These are phyloP conservation scores for Niebla homalea DNA, from an alignment of 495 filamentous ascomycete genomes.

Conservation along the genomic window DNA sequence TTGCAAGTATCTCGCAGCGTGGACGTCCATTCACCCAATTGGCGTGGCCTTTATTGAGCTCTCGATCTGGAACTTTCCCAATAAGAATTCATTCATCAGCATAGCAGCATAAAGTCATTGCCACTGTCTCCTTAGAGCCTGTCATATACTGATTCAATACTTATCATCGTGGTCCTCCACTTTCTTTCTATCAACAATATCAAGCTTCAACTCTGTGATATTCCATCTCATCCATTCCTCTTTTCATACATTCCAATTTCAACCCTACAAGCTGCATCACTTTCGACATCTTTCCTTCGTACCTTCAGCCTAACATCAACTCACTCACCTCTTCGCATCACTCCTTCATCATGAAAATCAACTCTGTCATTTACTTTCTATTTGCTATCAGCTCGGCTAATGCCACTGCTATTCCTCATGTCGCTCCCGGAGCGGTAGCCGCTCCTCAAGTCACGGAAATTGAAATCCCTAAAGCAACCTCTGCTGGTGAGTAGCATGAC, in stretches of 20 bases:
- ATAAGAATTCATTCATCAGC: too few species aligned
- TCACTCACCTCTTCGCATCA: constrained; percentile 1
- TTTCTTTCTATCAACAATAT: not conserved
- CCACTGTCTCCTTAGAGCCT: too few species aligned
- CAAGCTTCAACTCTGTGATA: not conserved
- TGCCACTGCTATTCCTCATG: constrained; percentile 16
- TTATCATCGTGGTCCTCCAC: not conserved
- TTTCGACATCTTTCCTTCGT: not conserved
- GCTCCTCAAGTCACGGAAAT: too few species aligned
- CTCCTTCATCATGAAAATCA: constrained; percentile 33
- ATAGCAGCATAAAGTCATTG: too few species aligned
- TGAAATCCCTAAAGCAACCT: too few species aligned
- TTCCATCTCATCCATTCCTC: not conserved
- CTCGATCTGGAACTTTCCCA: too few species aligned
- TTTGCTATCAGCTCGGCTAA: constrained; percentile 27
- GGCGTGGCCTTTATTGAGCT: too few species aligned
- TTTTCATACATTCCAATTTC: not conserved
- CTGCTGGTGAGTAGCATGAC: too few species aligned
- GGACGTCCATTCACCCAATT: too few species aligned
- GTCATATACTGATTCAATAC: too few species aligned
- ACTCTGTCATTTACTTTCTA: constrained; percentile 24
- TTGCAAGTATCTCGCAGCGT: too few species aligned
- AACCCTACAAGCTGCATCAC: not conserved
- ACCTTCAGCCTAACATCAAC: constrained; percentile 1
- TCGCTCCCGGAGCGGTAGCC: too few species aligned